These are phyloP conservation scores for Tricladium varicosporioides DNA, from an alignment of 2,329 filamentous ascomycete genomes.

Conservation along the genomic window DNA sequence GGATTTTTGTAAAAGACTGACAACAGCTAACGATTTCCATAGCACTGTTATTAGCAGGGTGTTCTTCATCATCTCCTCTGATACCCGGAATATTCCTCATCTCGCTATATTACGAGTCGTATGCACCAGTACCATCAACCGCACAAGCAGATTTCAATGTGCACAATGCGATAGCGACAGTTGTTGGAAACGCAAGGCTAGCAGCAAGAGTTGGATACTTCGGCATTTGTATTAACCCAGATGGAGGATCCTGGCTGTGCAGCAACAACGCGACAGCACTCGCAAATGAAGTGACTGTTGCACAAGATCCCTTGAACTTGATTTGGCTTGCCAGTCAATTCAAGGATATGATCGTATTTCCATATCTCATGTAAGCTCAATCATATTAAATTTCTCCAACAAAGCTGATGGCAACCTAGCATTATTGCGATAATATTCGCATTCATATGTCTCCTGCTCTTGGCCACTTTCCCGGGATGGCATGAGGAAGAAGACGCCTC, in stretches of 20 bases:
- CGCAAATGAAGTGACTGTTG: conserved; percentile 82
- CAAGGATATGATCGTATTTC: conserved; percentile 98
- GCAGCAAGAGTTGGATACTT: conserved; percentile 97
- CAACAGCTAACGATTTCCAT: conserved; percentile 20
- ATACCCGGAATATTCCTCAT: conserved; percentile 97
- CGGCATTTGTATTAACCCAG: conserved; percentile 91
- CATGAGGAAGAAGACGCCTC: conserved; percentile 82
- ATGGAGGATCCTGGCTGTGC: conserved; percentile 89
- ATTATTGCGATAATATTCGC: conserved; percentile 98
- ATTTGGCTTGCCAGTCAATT: conserved; percentile 97
- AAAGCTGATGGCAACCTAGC: conserved; percentile 42
- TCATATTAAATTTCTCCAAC: not conserved
- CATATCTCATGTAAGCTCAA: conserved; percentile 79
- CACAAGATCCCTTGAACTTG: conserved; percentile 93
- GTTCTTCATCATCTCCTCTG: conserved; percentile 91
- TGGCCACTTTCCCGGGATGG: conserved; percentile 97
- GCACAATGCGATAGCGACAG: conserved; percentile 81
- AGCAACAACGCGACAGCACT: conserved; percentile 95
- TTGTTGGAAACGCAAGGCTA: conserved; percentile 78
- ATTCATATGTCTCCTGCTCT: conserved; percentile 90
- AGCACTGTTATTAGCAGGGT: conserved; percentile 91
- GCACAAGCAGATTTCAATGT: conserved; percentile 90
- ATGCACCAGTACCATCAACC: conserved; percentile 77
- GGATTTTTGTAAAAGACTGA: conserved; percentile 18
- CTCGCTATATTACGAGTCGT: conserved; percentile 88